Conservation (phyloP, 352 stramenopile species). For the Phytophthora pini region DNA sequence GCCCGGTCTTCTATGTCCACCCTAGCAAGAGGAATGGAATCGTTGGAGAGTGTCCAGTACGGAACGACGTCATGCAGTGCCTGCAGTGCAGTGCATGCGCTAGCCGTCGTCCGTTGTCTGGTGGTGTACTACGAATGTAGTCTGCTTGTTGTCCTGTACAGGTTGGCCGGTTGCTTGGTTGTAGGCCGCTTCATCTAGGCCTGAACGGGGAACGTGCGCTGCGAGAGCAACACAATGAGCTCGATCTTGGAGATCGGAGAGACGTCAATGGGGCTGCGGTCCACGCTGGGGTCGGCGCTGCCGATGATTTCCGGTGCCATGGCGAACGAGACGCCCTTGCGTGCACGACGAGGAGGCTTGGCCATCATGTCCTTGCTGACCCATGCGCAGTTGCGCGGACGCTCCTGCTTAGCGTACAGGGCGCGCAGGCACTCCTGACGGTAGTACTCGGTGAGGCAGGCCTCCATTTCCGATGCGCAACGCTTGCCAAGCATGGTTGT, state of each 20-base stretch:
- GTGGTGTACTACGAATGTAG: conserved; percentile 38
- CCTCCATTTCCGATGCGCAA: conserved; percentile 73
- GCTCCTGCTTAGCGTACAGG: conserved; percentile 73
- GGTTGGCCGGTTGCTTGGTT: neutral
- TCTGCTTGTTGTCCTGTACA: conserved; percentile 31
- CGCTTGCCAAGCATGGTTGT: conserved; percentile 74
- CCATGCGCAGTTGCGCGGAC: conserved; percentile 50
- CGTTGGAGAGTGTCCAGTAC: conserved; percentile 14
- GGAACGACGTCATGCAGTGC: neutral
- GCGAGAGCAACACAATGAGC: conserved; percentile 72
- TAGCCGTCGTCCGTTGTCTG: conserved; percentile 18
- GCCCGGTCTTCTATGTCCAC: conserved; percentile 25
- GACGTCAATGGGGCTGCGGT: conserved; percentile 79
- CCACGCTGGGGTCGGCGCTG: conserved; percentile 66
- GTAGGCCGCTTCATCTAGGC: conserved; percentile 25
- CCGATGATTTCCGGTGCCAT: conserved; percentile 71
- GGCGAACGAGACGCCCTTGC: conserved; percentile 80
- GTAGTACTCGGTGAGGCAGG: conserved; percentile 84
- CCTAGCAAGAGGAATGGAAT: conserved; percentile 20
- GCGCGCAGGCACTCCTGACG: conserved; percentile 79
- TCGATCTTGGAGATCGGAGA: conserved; percentile 80
- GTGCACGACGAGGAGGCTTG: conserved; percentile 31
- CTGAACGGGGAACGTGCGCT: conserved; percentile 73
- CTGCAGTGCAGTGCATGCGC: conserved; percentile 5
- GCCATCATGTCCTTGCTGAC: conserved; percentile 61